phyloP scores from a whole-genome alignment of 805 yeast species.

The Candida suzukii region DNA sequence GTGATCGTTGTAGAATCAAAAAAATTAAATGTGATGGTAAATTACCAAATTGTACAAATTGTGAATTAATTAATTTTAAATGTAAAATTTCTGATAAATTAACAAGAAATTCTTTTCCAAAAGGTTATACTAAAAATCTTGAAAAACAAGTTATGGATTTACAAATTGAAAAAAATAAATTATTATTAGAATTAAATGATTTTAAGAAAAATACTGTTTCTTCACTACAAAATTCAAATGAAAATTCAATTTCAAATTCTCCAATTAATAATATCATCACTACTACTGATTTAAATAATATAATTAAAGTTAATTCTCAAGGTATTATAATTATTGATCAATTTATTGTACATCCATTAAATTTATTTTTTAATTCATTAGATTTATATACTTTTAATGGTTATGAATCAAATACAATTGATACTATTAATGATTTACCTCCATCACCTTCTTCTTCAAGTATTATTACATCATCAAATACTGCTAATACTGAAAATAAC shows the following conservation, averaged over 20 bases:
- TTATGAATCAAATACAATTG: constrained; percentile 10
- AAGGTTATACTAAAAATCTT: constrained; percentile 71
- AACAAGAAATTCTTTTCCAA: constrained; percentile 72
- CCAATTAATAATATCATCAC: constrained; percentile 9
- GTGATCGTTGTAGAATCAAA: constrained; percentile 73
- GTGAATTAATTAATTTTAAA: constrained; percentile 55
- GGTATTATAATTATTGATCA: constrained; percentile 21
- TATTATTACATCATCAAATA: constrained; percentile 1
- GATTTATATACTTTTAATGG: constrained; percentile 23
- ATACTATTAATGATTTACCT: constrained; percentile 4
- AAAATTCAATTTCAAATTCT: background rate
- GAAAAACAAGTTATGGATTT: constrained; percentile 55
- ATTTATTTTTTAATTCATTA: constrained; percentile 14
- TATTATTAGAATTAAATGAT: constrained; percentile 28
- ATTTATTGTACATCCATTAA: constrained; percentile 19
- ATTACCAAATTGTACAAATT: constrained; percentile 60
- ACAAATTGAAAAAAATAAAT: constrained; percentile 45
- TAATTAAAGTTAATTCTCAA: constrained; percentile 9
- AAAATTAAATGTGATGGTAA: constrained; percentile 73
- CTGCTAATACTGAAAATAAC: constrained; percentile 7
- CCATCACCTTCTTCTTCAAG: too few relatives aligned
- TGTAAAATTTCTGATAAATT: constrained; percentile 70
- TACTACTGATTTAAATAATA: constrained; percentile 7
- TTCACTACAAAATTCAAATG: constrained; percentile 3
- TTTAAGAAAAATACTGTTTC: constrained; percentile 10